Percentiles rank a stretch among this genome's conserved stretches.
These are phyloP conservation scores for Kluyveromyces dobzhanskii DNA, from an alignment of 805 yeast genomes.

Conservation along the genomic window DNA sequence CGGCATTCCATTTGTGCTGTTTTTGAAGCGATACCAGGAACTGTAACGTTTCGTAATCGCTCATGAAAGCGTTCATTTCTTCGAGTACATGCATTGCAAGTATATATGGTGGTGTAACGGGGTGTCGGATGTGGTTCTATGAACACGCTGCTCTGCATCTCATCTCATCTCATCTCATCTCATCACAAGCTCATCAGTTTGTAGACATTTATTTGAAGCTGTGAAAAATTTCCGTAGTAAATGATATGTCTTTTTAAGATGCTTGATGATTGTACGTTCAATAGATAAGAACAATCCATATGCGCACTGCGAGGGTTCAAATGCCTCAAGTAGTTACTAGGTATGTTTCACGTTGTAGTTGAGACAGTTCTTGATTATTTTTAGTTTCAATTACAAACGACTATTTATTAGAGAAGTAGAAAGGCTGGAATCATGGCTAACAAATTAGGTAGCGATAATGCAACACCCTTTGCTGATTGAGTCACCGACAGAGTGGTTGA, in stretches of 20 bases:
- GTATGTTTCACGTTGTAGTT: too few species aligned
- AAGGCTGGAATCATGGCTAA: conserved; percentile 1
- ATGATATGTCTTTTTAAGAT: too few species aligned
- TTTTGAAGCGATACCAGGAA: conserved; percentile 39
- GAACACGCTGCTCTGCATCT: neutral
- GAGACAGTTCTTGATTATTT: too few species aligned
- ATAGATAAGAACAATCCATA: too few species aligned
- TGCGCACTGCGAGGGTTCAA: too few species aligned
- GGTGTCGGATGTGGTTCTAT: neutral
- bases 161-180: neutral
- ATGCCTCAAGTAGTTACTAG: too few species aligned
- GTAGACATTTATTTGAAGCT: neutral
- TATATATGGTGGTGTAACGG: neutral
- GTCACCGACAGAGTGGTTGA: neutral
- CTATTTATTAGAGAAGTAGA: neutral
- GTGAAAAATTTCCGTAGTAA: conserved; percentile 1
- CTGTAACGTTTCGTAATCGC: conserved; percentile 48
- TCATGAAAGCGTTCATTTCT: conserved; percentile 44
- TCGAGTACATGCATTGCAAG: conserved; percentile 36
- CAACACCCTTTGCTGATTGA: neutral
- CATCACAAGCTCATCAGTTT: neutral
- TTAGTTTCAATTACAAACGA: too few species aligned
- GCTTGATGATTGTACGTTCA: too few species aligned
- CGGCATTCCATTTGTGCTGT: conserved; percentile 27
- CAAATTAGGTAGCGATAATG: neutral